Base-by-base conservation (phyloP, 2,329 filamentous ascomycete genomes). In the Cryphonectria carpinicola region DNA sequence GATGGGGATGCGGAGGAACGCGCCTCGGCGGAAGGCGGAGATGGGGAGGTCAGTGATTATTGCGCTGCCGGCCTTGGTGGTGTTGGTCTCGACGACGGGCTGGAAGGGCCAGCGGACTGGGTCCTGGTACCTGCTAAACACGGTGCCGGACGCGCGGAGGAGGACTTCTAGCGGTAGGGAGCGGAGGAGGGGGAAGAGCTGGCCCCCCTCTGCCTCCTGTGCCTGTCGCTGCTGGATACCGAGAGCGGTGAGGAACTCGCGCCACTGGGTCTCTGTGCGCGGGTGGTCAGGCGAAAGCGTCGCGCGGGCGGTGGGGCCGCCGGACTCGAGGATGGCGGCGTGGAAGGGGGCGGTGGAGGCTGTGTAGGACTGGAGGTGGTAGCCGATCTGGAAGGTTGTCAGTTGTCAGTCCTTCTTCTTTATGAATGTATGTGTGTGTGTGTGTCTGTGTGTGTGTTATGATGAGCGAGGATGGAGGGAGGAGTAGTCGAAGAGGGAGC, bases 51-150 rank as follows among this genome's bases (percentile, higher is more conserved):
- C 82, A 2, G 85, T 82, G 67, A 93, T 88, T 19, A 90, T 78
- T 17, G 86, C 84, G 4, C 66, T 43, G 5, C 37, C 41, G 46
- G 58, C 14, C 37, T 46, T 28, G 49, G 65, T 43, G 52, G 58
- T n/a, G 56, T 46, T 28, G 32, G 65, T 35, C 39, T 92, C 90
- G 70, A 93, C 86, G 49, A 90, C 88, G 10, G 91, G 91, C 75
- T 93, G 91, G 80, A 92, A 93, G 0, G 92, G 83, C 88, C 88
- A 90, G 39, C 83, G 82, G 11, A 89, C 80, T 10, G 79, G 81
- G 4, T 76, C 73, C n/a, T 79, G 77, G 75, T 85, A 84, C 62
- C 77, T 78, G 13, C 78, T 73, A 80, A 83, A 89, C 41, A 88
- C 80, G 7, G 69, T 60, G 63, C 81, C 77, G 8, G 82, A 83